Base-by-base conservation (phyloP, 164 flowering plant genomes). In the Tetracentron sinense region DNA sequence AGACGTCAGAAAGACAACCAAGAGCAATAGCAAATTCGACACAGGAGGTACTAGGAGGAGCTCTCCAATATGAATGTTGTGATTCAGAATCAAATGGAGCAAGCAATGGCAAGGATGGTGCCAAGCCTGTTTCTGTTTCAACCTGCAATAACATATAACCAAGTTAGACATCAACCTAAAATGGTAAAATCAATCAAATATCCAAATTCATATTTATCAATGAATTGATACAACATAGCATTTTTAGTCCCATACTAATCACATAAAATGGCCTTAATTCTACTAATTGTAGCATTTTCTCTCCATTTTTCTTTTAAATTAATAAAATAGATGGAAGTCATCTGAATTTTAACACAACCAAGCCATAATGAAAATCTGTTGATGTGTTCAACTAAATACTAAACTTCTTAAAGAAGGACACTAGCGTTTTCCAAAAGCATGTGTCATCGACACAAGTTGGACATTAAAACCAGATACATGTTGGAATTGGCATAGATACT, bases 11-110 rank as follows among this genome's bases (percentile, higher is more conserved):
- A 54, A 84, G 80, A 62, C 69, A 70, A 55, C 90, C 72, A 66
- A 95, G 97, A 66, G 79, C 96, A 79, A 92, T 75, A 65, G 66
- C 81, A 72, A 92, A 74, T 70, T 95, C 97, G n/a, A 83, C 87
- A 70, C 59, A 74, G 33, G 85, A 75, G 35, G 67, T 35, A 77
- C 58, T 80, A 20, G 87, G 66, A 28, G 97, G 86, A 72, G 96
- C 96, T 81, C 79, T 86, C 97, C 99, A 92, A 68, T 85, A 88
- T 56, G 87, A 79, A 25, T 82, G 78, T 27, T 48, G 76, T 62
- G 89, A 63, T 68, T 82, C 88, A 66, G 73, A 73, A 79, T 75
- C 64, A 25, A 83, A 28, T 42, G 99, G 97, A 54, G 88, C 67
- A 66, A 95, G 89, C 75, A 92, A 70, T 48, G 97, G 92, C 77